Base-by-base conservation (phyloP, 805 yeast species). In the Debaryomyces hansenii region DNA sequence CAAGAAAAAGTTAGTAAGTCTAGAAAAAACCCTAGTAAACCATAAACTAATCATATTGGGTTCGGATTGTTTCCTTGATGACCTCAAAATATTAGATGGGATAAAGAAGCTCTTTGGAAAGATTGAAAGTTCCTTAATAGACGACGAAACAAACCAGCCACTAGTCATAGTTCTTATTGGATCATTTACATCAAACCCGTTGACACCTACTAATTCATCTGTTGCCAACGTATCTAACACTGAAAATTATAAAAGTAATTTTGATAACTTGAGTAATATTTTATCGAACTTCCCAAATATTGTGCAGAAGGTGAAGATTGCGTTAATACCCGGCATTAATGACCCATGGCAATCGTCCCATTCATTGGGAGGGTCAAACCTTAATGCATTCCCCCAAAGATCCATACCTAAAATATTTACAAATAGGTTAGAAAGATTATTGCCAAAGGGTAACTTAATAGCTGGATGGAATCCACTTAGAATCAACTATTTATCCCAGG, bases 281-380 rank as follows among this genome's bases (percentile, higher is more conserved):
- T 58, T 94, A 15, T 77, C 84, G 8, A 72, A 77, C 40, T 87
- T 70, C 54, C 86, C 89, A 0, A 59, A 63, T 4, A 64, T 90
- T 5, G 67, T 82, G 11, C 59, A 68, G 6, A 59, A 67, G 5
- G 75, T 86, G 24, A 82, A 85, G 42, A 64, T 94, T 24, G 67
- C 90, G 1, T 79, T 94, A 48, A 70, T 92, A 1, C 97, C 98
- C 0, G 98, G 99, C 1, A 80, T 82, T 36, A 87, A 89, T 54
- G 99, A 94, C 66, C 97, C 97, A 0, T 94, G 98, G 97, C 83
- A 84, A 31, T 80, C 94, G 0, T 72, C 84, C 45, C 78, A 77
- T 40, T 77, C 87, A 1, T 73, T 84, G 41, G 90, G 92, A 4
- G 56, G 70, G 7, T 62, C 73, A 0, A 62, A 64, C 42, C 45